Evolutionary conservation across 495 filamentous ascomycete genomes (phyloP), one percentile per base, ranked within the genome.

Genomic region (Aspergillus nanangensis): DNA sequence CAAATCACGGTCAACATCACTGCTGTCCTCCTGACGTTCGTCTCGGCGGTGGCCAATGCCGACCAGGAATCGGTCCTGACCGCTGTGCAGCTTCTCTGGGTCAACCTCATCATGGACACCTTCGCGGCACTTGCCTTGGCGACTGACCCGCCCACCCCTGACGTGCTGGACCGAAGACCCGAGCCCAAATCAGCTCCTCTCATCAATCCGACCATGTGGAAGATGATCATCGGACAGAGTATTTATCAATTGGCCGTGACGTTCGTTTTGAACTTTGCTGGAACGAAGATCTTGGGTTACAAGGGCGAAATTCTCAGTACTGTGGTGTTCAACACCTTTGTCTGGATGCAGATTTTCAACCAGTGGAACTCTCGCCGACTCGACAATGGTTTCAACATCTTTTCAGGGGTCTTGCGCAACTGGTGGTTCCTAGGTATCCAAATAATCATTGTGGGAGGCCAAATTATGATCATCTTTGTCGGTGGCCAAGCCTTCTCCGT

Each of bases 331-430:
- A 95, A 94, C 69, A 88, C 86, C 1, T 95, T 92, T 54, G 87
- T 93, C 29, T 95, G 89, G 83, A 91, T 95, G 87, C 89, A 94
- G 53, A 90, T 94, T 52, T 94, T 94, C 77, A 95, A 95, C 58
- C 76, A 88, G 57, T 82, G 87, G 67, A 90, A 90, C 56, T 87
- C 78, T 64, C 86, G 89, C 38, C 86, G 89, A 1, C 74, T 96
- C 13, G 91, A 96, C 60, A 96, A 95, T 69, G 77, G 79, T 20
- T 79, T 93, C 69, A 95, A 95, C 57, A 87, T 95, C 51, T 85
- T 96, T 62, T 89, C 95, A 51, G 88, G 88, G 14, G 78, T 95
- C 20, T 74, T 71, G 36, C 77, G 71, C 50, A 96, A 95, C 62
- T 76, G 66, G 38, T 94, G 90, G 71, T 96, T 95, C 68, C 77